Evolutionary conservation across 2,329 filamentous ascomycete genomes (phyloP).

Genomic region (Fusarium pseudonygamai): DNA sequence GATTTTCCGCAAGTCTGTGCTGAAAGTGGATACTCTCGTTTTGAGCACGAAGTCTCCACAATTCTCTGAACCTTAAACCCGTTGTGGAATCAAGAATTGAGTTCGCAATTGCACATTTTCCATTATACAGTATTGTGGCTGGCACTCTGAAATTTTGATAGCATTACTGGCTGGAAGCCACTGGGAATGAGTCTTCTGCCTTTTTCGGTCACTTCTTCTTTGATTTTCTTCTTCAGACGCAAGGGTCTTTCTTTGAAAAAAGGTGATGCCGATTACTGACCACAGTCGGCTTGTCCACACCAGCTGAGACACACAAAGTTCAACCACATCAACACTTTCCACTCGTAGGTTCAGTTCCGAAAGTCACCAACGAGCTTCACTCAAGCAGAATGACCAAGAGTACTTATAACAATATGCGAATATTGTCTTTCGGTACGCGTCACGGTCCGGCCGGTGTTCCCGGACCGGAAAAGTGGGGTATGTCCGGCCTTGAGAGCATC

Average conservation of each 20-base stretch:
- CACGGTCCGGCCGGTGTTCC: not conserved
- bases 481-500: not conserved
- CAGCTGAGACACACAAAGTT: not conserved
- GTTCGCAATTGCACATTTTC: not conserved
- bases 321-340: too few relatives aligned
- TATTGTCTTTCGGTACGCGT: not conserved
- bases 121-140: not conserved
- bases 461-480: not conserved
- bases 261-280: not conserved
- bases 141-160: not conserved
- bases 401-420: not conserved
- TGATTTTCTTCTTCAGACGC: not conserved
- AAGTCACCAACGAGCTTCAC: not conserved
- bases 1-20: fast-evolving
- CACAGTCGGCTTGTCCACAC: not conserved
- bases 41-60: not conserved
- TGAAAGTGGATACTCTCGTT: not conserved
- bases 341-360: not conserved
- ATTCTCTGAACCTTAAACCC: not conserved
- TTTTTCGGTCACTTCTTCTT: not conserved
- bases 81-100: not conserved
- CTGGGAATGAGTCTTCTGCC: not conserved
- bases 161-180: not conserved
- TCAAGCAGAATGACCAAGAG: not conserved
- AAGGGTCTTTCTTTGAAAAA: not conserved